Conservation (phyloP, 768 basidiomycete genomes). For the Mycena rebaudengoi region DNA sequence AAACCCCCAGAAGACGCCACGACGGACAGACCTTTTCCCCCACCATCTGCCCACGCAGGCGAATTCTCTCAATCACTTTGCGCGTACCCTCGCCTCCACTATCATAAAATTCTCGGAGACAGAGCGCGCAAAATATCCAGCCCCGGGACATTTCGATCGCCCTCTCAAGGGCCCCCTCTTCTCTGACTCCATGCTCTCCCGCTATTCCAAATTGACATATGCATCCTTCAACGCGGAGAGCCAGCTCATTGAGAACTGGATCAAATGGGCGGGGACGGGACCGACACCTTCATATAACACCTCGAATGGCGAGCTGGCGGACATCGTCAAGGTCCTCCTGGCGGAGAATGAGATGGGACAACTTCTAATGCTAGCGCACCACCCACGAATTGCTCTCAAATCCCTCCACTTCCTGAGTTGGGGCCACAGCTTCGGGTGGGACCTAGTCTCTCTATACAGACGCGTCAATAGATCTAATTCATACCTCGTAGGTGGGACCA, state of each 20-base stretch:
- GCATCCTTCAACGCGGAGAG: conserved; percentile 33
- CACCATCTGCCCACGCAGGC: conserved; percentile 30
- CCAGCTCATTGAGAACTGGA: conserved; percentile 46
- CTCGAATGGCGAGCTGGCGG: conserved; percentile 37
- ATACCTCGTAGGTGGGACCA: no score
- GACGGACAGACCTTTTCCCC: conserved; percentile 35
- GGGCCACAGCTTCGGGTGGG: conserved; percentile 46
- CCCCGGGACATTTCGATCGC: conserved; percentile 17
- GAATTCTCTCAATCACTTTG: conserved; percentile 44
- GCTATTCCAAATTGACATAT: conserved; percentile 35
- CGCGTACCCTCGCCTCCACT: conserved; percentile 32
- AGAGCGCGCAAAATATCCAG: conserved; percentile 44
- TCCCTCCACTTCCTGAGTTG: conserved; percentile 35
- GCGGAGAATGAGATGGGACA: conserved; percentile 40
- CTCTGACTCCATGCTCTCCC: conserved; percentile 36
- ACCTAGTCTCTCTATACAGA: no score
- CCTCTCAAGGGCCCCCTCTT: conserved; percentile 36
- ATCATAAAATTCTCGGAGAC: conserved; percentile 45
- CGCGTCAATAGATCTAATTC: no score
- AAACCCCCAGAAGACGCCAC: conserved; percentile 39
- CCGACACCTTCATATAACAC: conserved; percentile 27
- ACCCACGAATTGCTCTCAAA: conserved; percentile 41
- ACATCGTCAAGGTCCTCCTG: conserved; percentile 46
- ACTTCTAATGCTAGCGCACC: conserved; percentile 47
- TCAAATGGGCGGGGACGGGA: conserved; percentile 23